phyloP scores from a whole-genome alignment of 495 filamentous ascomycete genomes.

The Penicillium ochrochloron region DNA sequence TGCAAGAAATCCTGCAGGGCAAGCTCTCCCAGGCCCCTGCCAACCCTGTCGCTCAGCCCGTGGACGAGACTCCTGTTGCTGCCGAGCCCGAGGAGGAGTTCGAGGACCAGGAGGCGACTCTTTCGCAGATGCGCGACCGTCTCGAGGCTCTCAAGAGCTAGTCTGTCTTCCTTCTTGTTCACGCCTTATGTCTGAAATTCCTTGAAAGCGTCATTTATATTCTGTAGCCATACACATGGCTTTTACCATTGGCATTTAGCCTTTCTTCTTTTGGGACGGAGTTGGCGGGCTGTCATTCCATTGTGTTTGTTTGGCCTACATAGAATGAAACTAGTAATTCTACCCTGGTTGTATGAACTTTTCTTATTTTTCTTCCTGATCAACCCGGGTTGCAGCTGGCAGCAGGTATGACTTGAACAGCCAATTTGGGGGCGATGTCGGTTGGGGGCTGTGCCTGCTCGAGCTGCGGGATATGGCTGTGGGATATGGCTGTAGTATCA shows the following conservation, averaged over 20 bases:
- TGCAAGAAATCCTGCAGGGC: conserved; percentile 86
- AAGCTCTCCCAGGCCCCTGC: conserved; percentile 68
- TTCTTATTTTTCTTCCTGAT: not conserved
- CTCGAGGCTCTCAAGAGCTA: conserved; percentile 91
- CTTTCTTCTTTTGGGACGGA: conserved; percentile 21
- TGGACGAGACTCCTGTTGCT: conserved; percentile 52
- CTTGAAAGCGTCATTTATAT: conserved; percentile 10
- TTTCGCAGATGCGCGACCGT: conserved; percentile 91
- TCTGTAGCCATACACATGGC: conserved; percentile 2
- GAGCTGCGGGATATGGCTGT: not conserved
- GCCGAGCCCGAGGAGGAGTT: conserved; percentile 63
- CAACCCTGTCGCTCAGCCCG: conserved; percentile 54
- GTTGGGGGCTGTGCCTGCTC: not conserved
- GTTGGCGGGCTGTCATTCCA: conserved; percentile 22
- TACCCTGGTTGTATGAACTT: conserved; percentile 3
- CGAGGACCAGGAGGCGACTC: conserved; percentile 81
- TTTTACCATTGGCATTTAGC: conserved; percentile 5
- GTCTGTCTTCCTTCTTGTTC: conserved; percentile 18
- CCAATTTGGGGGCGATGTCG: conserved; percentile 2
- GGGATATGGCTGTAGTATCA: not conserved
- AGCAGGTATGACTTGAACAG: not conserved
- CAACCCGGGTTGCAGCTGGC: not conserved
- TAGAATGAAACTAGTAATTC: conserved; percentile 20
- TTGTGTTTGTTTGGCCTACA: conserved; percentile 28
- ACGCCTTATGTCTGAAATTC: not conserved